Evolutionary conservation across 208 protist genomes (phyloP).

Genomic region (Spongospora subterranea): DNA sequence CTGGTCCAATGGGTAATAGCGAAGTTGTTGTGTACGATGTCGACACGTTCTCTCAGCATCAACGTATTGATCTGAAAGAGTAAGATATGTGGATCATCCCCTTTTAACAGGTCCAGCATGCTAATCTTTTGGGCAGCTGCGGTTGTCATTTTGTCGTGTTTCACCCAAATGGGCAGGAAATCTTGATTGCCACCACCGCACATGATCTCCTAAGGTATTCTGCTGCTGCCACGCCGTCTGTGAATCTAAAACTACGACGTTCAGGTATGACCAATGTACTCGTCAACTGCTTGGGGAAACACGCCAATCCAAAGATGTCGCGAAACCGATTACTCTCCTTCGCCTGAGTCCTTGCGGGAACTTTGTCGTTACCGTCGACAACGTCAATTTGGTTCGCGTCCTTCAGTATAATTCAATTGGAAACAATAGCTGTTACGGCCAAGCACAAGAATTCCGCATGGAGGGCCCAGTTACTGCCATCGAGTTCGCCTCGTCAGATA

Average conservation of each 20-base stretch:
- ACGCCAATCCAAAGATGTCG: no score
- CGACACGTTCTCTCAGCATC: background rate
- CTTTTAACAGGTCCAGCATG: no score
- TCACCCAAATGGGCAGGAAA: background rate
- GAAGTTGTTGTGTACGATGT: background rate
- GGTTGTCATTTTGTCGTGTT: background rate
- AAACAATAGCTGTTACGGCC: background rate
- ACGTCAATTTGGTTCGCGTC: background rate
- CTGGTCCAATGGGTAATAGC: background rate
- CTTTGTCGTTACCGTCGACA: background rate
- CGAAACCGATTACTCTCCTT: no score
- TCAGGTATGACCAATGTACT: background rate
- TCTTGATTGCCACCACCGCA: background rate
- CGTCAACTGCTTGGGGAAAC: background rate
- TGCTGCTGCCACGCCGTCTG: background rate
- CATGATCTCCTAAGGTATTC: background rate
- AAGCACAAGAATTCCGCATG: no score
- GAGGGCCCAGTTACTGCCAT: background rate
- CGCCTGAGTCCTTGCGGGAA: no score
- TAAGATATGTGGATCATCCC: no score
- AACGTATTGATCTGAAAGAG: background rate
- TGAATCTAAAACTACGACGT: background rate
- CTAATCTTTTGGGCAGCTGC: background rate
- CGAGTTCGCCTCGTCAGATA: background rate
- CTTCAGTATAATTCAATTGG: background rate